These are phyloP conservation scores for Cucumis cinereus DNA, from an alignment of 306 rosid species.

Conservation along the genomic window DNA sequence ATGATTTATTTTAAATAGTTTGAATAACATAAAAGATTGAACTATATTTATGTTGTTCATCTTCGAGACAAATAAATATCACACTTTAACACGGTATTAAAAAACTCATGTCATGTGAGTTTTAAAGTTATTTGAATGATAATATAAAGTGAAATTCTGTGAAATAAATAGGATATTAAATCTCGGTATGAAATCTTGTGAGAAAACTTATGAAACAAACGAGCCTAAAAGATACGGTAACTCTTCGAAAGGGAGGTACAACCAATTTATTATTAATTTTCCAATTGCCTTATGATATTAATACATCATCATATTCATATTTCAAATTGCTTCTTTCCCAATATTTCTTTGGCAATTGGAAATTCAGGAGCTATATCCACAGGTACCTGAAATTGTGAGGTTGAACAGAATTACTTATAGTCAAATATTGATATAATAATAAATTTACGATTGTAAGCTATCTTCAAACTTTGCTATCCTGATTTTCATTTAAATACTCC, in stretches of 20 bases:
- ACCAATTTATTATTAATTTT: background rate
- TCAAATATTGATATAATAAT: background rate
- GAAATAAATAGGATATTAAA: no score
- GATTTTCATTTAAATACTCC: background rate
- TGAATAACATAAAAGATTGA: no score
- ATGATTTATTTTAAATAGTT: no score
- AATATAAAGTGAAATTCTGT: no score
- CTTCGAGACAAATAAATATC: no score
- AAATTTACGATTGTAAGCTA: background rate
- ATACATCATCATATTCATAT: background rate
- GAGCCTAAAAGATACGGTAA: background rate
- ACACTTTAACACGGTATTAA: no score
- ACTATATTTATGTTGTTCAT: no score
- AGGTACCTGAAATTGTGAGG: slow-evolving; percentile 41
- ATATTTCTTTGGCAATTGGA: slow-evolving; percentile 48
- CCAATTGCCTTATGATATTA: no score
- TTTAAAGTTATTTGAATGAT: no score
- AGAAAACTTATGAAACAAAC: no score
- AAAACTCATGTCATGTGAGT: no score
- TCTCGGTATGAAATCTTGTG: no score
- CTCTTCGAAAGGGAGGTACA: background rate
- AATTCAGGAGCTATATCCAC: slow-evolving; percentile 74
- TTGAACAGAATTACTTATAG: background rate
- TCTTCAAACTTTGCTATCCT: background rate
- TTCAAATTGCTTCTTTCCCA: slow-evolving; percentile 13